phyloP scores from a whole-genome alignment of 768 basidiomycete genomes.

The Coprinopsis marcescibilis region DNA sequence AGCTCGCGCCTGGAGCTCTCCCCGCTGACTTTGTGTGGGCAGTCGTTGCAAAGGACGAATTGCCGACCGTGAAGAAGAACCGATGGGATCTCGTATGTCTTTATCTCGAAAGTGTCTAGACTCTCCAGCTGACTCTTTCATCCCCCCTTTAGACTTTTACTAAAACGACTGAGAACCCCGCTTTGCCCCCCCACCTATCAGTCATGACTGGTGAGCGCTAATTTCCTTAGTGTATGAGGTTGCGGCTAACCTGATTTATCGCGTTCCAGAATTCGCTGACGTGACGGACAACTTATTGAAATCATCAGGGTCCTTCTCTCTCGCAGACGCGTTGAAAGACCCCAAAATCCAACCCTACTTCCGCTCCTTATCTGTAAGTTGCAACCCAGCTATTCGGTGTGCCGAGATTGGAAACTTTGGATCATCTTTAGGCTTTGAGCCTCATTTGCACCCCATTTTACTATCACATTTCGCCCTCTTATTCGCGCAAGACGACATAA shows the following conservation, averaged over 20 bases:
- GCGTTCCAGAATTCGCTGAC: slow-evolving; percentile 68
- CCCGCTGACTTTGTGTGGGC: slow-evolving; percentile 76
- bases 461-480: not conserved
- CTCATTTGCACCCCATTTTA: not conserved
- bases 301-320: slow-evolving; percentile 34
- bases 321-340: slow-evolving; percentile 56
- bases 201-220: slow-evolving; percentile 64
- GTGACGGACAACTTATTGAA: slow-evolving; percentile 77
- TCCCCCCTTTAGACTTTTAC: slow-evolving; percentile 63
- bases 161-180: slow-evolving; percentile 60
- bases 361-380: slow-evolving; percentile 74
- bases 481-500: too few species aligned
- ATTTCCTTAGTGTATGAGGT: slow-evolving; percentile 1
- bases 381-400: not conserved
- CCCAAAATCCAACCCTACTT: slow-evolving; percentile 69
- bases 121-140: not conserved
- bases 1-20: slow-evolving; percentile 46
- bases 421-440: slow-evolving; percentile 4
- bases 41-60: slow-evolving; percentile 73
- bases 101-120: not conserved
- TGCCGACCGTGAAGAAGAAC: slow-evolving; percentile 57
- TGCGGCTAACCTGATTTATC: slow-evolving; percentile 9
- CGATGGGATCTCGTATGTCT: slow-evolving; percentile 86
- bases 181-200: slow-evolving; percentile 55
- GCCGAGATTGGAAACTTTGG: not conserved